Percentiles rank a stretch among this genome's conserved stretches.
These are phyloP conservation scores for Hypoxylon sp. DNA, from an alignment of 2,329 filamentous ascomycete genomes.

Conservation along the genomic window DNA sequence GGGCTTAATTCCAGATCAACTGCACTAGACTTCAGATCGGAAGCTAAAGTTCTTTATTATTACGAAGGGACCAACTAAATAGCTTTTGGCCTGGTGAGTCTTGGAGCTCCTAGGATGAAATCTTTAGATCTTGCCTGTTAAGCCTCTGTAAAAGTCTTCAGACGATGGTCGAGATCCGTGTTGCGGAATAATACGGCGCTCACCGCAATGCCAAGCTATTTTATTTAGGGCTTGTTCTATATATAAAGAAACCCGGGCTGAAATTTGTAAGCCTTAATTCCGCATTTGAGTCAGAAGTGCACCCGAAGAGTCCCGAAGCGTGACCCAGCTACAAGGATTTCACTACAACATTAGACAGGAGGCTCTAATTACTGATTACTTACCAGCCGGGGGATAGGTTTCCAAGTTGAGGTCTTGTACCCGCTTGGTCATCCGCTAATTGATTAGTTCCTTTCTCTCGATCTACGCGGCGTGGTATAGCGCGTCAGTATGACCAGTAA, in stretches of 20 bases:
- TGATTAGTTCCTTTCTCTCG: constrained; percentile 3
- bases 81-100: neutral
- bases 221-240: neutral
- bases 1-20: neutral
- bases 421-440: constrained; percentile 8
- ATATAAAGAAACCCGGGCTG: constrained; percentile 12
- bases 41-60: neutral
- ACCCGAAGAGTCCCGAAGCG: constrained; percentile 30
- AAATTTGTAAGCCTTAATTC: constrained; percentile 18
- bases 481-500: neutral
- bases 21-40: neutral
- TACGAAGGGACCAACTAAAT: neutral
- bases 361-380: constrained; percentile 12
- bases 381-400: neutral
- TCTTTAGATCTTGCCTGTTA: neutral
- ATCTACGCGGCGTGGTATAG: neutral
- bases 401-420: constrained; percentile 8
- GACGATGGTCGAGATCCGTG: neutral
- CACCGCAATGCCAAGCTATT: neutral
- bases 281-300: constrained; percentile 25
- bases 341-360: constrained; percentile 9
- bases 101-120: neutral
- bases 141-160: neutral
- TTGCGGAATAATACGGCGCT: constrained; percentile 17
- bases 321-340: constrained; percentile 15